Conservation (phyloP, 2,329 filamentous ascomycete species). For the Nemania sp. region DNA sequence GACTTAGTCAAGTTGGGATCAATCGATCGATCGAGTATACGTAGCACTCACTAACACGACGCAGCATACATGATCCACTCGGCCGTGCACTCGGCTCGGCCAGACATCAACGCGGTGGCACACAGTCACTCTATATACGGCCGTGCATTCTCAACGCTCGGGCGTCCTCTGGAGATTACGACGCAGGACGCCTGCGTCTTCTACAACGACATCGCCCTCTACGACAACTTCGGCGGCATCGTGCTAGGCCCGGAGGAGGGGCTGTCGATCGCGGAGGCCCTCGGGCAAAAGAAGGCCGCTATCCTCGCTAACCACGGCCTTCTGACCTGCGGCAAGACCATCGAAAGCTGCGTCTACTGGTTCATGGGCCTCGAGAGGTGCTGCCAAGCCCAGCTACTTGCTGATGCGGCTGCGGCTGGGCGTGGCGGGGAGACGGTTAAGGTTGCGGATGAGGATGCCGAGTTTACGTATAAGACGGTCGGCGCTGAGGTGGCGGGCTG, state of each 20-base stretch:
- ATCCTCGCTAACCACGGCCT: slow-evolving; percentile 68
- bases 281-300: slow-evolving; percentile 64
- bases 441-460: slow-evolving; percentile 75
- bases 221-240: slow-evolving; percentile 63
- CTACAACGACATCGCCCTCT: slow-evolving; percentile 62
- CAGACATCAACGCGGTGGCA: slow-evolving; percentile 66
- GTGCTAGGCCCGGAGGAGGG: slow-evolving; percentile 66
- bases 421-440: slow-evolving; percentile 73
- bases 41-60: slow-evolving; percentile 14
- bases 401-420: slow-evolving; percentile 70
- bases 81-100: slow-evolving; percentile 66
- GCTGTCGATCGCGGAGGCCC: slow-evolving; percentile 58
- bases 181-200: slow-evolving; percentile 73
- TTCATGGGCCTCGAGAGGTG: slow-evolving; percentile 64
- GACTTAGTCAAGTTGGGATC: not conserved
- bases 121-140: slow-evolving; percentile 68
- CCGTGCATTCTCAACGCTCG: slow-evolving; percentile 70
- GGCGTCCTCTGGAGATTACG: slow-evolving; percentile 72
- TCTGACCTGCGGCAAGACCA: slow-evolving; percentile 61
- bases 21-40: not conserved
- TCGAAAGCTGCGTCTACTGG: slow-evolving; percentile 67
- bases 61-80: slow-evolving; percentile 62
- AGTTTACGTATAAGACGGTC: slow-evolving; percentile 74
- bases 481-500: slow-evolving; percentile 72
- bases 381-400: slow-evolving; percentile 63